Conservation (phyloP, 257 asterid species). For the Catharanthus roseus region DNA sequence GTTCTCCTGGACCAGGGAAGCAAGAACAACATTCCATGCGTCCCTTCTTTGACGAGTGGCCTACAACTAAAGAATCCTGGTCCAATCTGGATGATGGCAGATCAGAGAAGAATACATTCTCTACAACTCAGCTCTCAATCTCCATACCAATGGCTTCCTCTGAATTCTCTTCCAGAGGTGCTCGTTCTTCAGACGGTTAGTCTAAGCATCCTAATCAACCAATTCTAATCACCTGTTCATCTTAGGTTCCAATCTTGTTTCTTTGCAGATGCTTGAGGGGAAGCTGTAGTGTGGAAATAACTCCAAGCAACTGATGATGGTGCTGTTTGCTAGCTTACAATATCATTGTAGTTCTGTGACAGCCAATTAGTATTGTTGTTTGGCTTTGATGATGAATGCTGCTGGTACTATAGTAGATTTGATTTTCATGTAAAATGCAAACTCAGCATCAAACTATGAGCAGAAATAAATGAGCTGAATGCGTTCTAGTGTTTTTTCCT, state of each 20-base stretch:
- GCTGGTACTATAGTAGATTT: neutral
- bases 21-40: constrained; percentile 72
- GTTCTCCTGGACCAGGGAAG: constrained; percentile 42
- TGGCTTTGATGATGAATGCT: neutral
- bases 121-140: constrained; percentile 79
- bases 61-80: constrained; percentile 78
- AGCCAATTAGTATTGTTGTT: neutral
- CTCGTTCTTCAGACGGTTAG: constrained; percentile 65
- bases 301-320: constrained; percentile 3
- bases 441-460: constrained; percentile 4
- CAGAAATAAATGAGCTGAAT: constrained; percentile 5
- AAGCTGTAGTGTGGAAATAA: constrained; percentile 9
- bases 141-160: constrained; percentile 65
- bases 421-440: neutral
- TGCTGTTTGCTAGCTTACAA: neutral
- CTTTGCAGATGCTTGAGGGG: constrained; percentile 55
- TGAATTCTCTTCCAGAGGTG: constrained; percentile 50
- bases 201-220: neutral
- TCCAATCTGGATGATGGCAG: constrained; percentile 57
- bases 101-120: constrained; percentile 48
- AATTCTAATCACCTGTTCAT: neutral
- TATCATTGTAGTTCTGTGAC: neutral
- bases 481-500: neutral
- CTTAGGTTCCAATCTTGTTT: constrained; percentile 8
- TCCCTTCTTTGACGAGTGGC: constrained; percentile 89